Percentiles rank a stretch among this genome's conserved stretches.
These are phyloP conservation scores for Mimosa pudica DNA, from an alignment of 306 rosid species.

Conservation along the genomic window DNA sequence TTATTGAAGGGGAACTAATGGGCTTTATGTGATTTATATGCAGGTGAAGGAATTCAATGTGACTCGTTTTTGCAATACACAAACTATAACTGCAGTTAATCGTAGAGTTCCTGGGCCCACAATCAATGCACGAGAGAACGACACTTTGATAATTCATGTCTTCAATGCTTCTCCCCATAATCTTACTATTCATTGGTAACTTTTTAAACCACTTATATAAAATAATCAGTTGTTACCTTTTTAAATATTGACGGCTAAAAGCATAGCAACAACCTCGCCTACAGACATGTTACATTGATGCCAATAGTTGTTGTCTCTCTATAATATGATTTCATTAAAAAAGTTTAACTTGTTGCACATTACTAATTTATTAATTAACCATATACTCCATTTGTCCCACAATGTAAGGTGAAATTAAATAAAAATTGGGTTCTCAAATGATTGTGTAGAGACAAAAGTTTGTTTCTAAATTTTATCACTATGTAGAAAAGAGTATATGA, in stretches of 20 bases:
- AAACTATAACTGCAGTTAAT: slow-evolving; percentile 40
- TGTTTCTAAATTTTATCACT: too few species aligned
- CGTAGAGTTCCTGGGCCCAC: slow-evolving; percentile 44
- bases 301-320: neutral
- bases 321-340: neutral
- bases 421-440: too few species aligned
- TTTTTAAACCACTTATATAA: too few species aligned
- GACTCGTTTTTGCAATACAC: slow-evolving; percentile 32
- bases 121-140: slow-evolving; percentile 42
- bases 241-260: too few species aligned
- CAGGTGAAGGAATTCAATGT: slow-evolving; percentile 36
- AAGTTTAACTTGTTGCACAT: neutral
- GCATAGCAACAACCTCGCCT: too few species aligned
- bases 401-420: too few species aligned
- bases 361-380: neutral
- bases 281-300: neutral
- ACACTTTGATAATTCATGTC: slow-evolving; percentile 35
- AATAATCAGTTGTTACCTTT: neutral
- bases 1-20: too few species aligned
- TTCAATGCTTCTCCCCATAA: slow-evolving; percentile 42
- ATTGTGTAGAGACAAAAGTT: too few species aligned
- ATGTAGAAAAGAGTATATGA: too few species aligned
- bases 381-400: neutral
- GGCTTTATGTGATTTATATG: too few species aligned
- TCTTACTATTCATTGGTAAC: slow-evolving; percentile 44